A percentile compares a stretch with the other conserved stretches of the same genome.
Conservation (phyloP, 129 eudicot genomes). For the Daucus carota region DH1_v3.0 NC_030387.2:36857501-36858000, state of each 20-base stretch:
- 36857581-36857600: too few species aligned
- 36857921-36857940: background rate
- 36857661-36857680: too few species aligned
- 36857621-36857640: too few species aligned
- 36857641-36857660: too few species aligned
- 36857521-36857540: too few species aligned
- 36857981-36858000: background rate
- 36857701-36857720: too few species aligned
- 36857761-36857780: background rate
- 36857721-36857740: background rate
- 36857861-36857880: background rate
- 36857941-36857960: background rate
- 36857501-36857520: too few species aligned
- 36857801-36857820: background rate
- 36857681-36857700: too few species aligned
- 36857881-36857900: conserved; percentile 1
- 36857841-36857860: background rate
- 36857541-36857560: too few species aligned
- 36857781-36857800: background rate
- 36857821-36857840: background rate
- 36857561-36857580: too few species aligned
- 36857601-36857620: too few species aligned
- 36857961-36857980: background rate
- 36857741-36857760: background rate
- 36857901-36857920: background rate